Conservation (phyloP, 805 yeast species). For the Suhomyces tanzawaensis region DNA sequence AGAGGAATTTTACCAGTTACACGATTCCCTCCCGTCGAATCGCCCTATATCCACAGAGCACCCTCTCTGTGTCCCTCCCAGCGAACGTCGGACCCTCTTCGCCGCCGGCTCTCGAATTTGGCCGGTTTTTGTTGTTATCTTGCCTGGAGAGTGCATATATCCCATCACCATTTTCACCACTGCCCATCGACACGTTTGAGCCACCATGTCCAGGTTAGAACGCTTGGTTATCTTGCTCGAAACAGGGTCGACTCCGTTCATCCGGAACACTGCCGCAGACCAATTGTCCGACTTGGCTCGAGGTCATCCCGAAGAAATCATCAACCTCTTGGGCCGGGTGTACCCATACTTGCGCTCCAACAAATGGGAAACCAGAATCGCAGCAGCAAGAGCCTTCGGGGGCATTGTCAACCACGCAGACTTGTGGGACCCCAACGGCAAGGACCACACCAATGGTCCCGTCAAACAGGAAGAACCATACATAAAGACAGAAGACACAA, state of each 20-base stretch:
- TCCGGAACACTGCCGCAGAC: constrained; percentile 94
- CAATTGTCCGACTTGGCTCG: constrained; percentile 92
- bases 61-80: no score
- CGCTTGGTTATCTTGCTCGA: constrained; percentile 65
- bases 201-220: constrained; percentile 51
- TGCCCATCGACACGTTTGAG: no score
- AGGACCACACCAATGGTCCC: constrained; percentile 11
- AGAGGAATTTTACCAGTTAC: neutral
- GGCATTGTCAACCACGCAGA: constrained; percentile 80
- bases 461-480: constrained; percentile 14
- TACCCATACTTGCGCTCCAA: constrained; percentile 80
- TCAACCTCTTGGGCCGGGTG: constrained; percentile 79
- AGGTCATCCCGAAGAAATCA: constrained; percentile 90
- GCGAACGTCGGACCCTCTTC: no score
- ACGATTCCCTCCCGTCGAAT: neutral
- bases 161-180: no score
- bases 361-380: constrained; percentile 94
- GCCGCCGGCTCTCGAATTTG: no score
- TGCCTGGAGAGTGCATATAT: no score
- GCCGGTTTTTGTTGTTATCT: no score
- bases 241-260: constrained; percentile 92
- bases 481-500: constrained; percentile 3
- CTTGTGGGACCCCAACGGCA: constrained; percentile 78
- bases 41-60: no score
- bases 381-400: constrained; percentile 94